Percentiles rank a stretch among this genome's conserved stretches.
These are phyloP conservation scores for Simplicillium sp. DNA, from an alignment of 2,329 filamentous ascomycete genomes.

Conservation along the genomic window DNA sequence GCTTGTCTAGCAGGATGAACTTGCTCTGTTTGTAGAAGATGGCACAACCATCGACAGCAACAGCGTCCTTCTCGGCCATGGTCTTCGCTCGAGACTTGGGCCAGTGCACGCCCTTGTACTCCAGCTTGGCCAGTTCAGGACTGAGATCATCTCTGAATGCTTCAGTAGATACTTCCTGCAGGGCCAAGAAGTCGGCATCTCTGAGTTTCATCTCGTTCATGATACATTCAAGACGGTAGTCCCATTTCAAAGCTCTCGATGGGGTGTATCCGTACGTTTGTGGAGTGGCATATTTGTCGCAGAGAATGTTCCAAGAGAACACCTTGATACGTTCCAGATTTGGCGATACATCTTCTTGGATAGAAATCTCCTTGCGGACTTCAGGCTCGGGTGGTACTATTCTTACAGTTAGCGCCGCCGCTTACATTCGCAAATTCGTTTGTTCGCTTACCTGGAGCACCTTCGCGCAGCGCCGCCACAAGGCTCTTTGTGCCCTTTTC, in stretches of 20 bases:
- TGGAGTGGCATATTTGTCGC: slow-evolving; percentile 82
- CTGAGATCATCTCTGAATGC: slow-evolving; percentile 88
- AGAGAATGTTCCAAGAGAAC: slow-evolving; percentile 91
- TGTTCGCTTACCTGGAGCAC: slow-evolving; percentile 63
- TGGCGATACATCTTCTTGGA: slow-evolving; percentile 55
- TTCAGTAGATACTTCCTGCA: slow-evolving; percentile 89
- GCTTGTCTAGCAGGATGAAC: slow-evolving; percentile 88
- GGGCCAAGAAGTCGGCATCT: slow-evolving; percentile 79
- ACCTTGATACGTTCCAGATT: slow-evolving; percentile 67
- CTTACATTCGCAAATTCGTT: neutral
- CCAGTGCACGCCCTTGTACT: slow-evolving; percentile 92
- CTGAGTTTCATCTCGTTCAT: slow-evolving; percentile 70
- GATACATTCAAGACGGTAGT: slow-evolving; percentile 74
- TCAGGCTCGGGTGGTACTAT: slow-evolving; percentile 69
- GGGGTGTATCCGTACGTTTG: slow-evolving; percentile 87
- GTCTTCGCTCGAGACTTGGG: slow-evolving; percentile 84
- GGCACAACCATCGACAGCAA: slow-evolving; percentile 88
- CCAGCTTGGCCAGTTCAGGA: slow-evolving; percentile 72
- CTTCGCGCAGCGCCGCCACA: slow-evolving; percentile 73
- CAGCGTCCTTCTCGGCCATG: slow-evolving; percentile 82
- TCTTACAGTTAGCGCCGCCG: slow-evolving; percentile 12
- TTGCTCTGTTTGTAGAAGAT: slow-evolving; percentile 96
- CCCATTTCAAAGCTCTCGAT: slow-evolving; percentile 72
- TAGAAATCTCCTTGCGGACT: slow-evolving; percentile 68
- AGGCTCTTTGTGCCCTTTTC: slow-evolving; percentile 81